Evolutionary conservation across 2,329 filamentous ascomycete genomes (phyloP).

Genomic region (Rutstroemia sp.): DNA sequence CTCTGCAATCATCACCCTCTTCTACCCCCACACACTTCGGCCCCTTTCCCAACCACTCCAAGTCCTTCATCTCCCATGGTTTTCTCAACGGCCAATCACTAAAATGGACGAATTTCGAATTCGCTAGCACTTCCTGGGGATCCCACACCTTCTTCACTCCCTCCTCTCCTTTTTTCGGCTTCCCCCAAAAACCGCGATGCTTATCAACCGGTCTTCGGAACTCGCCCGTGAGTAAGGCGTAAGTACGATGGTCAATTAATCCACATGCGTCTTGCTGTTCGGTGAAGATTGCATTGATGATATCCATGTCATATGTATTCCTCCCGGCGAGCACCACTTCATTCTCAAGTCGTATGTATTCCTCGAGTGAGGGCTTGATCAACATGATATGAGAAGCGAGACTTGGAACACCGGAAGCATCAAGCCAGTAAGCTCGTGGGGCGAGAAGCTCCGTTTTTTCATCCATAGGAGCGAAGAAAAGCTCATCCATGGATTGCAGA

Average conservation of each 20-base stretch:
- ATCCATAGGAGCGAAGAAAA: conserved; percentile 48
- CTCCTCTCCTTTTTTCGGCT: conserved; percentile 18
- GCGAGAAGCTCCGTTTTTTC: conserved; percentile 39
- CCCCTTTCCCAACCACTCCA: conserved; percentile 1
- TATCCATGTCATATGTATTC: conserved; percentile 53
- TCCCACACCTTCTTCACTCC: conserved; percentile 36
- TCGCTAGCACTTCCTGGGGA: conserved; percentile 38
- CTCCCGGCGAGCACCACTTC: conserved; percentile 18
- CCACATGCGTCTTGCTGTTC: conserved; percentile 33
- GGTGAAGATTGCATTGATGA: conserved; percentile 27
- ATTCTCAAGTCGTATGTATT: conserved; percentile 34
- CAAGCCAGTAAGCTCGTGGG: conserved; percentile 53
- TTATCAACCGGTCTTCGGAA: conserved; percentile 40
- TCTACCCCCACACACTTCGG: conserved; percentile 17
- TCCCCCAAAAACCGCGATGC: conserved; percentile 42
- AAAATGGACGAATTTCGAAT: conserved; percentile 53
- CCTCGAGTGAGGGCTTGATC: conserved; percentile 44
- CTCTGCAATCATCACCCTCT: conserved; percentile 18
- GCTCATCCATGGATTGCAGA: conserved; percentile 46
- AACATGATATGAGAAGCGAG: conserved; percentile 51
- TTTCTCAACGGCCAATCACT: conserved; percentile 53
- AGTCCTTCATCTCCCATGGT: conserved; percentile 41
- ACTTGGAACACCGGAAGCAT: conserved; percentile 33
- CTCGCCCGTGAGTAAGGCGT: conserved; percentile 48
- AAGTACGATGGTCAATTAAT: conserved; percentile 48